Evolutionary conservation across 306 rosid species (phyloP).

Genomic region (Psophocarpus tetragonolobus): DNA sequence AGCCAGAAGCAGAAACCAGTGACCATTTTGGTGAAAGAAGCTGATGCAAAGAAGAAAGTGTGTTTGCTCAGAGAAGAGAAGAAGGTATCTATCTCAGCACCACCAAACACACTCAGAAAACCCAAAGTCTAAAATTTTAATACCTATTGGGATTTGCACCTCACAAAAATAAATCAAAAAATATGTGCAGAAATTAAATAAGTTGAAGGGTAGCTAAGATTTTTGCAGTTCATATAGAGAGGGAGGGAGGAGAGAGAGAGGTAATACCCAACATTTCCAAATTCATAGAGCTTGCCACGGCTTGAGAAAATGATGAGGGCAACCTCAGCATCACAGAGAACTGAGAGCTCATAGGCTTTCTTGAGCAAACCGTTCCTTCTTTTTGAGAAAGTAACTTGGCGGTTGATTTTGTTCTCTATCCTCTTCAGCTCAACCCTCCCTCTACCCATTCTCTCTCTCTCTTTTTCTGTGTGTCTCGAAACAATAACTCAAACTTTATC

Average conservation of each 20-base stretch:
- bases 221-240: constrained; percentile 18
- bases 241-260: background rate
- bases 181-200: background rate
- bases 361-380: constrained; percentile 59
- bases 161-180: background rate
- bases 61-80: constrained; percentile 31
- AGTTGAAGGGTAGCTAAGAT: background rate
- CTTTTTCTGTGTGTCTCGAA: constrained; percentile 35
- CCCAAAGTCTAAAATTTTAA: constrained; percentile 34
- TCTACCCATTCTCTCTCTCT: constrained; percentile 65
- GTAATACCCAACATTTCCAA: constrained; percentile 70
- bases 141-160: constrained; percentile 49
- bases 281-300: constrained; percentile 85
- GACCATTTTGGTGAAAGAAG: constrained; percentile 57
- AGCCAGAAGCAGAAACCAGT: constrained; percentile 41
- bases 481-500: constrained; percentile 24
- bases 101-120: constrained; percentile 6
- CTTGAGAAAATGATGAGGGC: constrained; percentile 80
- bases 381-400: constrained; percentile 60
- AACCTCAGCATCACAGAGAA: constrained; percentile 58
- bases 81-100: constrained; percentile 7
- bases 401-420: constrained; percentile 69
- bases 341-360: constrained; percentile 58
- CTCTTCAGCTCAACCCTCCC: constrained; percentile 89
- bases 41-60: constrained; percentile 48